Conservation (phyloP, 306 rosid species). For the Senna tora region DNA sequence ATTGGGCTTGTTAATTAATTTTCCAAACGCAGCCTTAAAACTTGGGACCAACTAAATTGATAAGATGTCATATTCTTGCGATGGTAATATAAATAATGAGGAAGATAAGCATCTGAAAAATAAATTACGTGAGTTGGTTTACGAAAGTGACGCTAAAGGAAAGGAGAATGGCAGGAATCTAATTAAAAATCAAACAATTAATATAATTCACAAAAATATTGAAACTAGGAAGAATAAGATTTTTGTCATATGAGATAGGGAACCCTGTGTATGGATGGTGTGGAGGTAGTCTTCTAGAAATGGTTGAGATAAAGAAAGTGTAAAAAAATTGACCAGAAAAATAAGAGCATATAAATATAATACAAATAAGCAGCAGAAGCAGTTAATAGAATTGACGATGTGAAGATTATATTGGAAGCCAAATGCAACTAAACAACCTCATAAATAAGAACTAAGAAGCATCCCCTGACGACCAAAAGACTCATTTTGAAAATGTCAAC, state of each 20-base stretch:
- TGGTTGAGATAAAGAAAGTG: not conserved
- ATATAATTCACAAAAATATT: not conserved
- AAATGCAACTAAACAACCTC: not conserved
- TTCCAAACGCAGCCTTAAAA: no score
- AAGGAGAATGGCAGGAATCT: not conserved
- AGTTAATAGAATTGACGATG: not conserved
- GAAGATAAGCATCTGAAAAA: not conserved
- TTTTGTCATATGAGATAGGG: not conserved
- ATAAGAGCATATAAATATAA: no score
- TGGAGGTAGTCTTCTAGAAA: not conserved
- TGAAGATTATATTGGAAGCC: no score
- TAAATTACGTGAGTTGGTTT: not conserved
- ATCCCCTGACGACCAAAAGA: not conserved
- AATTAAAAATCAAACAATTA: not conserved
- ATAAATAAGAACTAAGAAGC: not conserved
- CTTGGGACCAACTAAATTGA: not conserved
- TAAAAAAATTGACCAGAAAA: not conserved
- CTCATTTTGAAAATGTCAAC: conserved; percentile 5
- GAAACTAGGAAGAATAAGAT: not conserved
- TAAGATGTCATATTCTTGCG: not conserved
- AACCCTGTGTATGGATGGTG: not conserved
- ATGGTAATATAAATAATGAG: no score
- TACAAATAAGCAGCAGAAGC: not conserved
- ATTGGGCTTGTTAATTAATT: no score
- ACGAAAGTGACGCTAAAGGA: not conserved